These are phyloP conservation scores for Eudorina sp. DNA, from an alignment of 139 green algal genomes.

Conservation along the genomic window DNA sequence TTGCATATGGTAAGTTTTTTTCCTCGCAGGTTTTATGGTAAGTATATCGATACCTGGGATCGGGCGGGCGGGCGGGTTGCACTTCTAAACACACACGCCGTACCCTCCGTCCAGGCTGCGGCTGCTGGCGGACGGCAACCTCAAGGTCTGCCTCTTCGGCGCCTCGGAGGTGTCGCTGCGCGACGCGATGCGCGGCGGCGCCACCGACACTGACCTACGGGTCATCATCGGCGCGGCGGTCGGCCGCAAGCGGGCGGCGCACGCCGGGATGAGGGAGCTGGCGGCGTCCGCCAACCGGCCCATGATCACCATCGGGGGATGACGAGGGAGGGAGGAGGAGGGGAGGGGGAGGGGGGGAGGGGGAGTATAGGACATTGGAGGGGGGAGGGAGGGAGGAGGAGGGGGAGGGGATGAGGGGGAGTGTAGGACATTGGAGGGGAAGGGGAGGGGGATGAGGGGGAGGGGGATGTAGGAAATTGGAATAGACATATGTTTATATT, in stretches of 20 bases:
- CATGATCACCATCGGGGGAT: constrained; percentile 98
- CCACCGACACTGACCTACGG: constrained; percentile 84
- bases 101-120: constrained; percentile 71
- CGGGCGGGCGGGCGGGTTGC: too few species aligned
- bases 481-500: too few species aligned
- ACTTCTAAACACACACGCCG: too few species aligned
- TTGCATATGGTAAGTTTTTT: too few species aligned
- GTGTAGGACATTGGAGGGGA: too few species aligned
- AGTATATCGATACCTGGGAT: too few species aligned
- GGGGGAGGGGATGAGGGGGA: too few species aligned
- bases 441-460: too few species aligned
- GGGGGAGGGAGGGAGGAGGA: too few species aligned
- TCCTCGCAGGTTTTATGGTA: too few species aligned
- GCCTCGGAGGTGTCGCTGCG: constrained; percentile 90
- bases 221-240: constrained; percentile 91
- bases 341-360: not conserved
- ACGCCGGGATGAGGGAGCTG: constrained; percentile 95
- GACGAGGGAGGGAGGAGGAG: not conserved
- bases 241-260: constrained; percentile 89
- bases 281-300: constrained; percentile 86
- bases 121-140: constrained; percentile 96
- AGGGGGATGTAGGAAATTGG: too few species aligned
- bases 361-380: not conserved
- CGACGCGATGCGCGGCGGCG: constrained; percentile 93
- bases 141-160: constrained; percentile 99